Base-by-base conservation (phyloP, 2,329 filamentous ascomycete species). In the Exophiala viscosa region DNA sequence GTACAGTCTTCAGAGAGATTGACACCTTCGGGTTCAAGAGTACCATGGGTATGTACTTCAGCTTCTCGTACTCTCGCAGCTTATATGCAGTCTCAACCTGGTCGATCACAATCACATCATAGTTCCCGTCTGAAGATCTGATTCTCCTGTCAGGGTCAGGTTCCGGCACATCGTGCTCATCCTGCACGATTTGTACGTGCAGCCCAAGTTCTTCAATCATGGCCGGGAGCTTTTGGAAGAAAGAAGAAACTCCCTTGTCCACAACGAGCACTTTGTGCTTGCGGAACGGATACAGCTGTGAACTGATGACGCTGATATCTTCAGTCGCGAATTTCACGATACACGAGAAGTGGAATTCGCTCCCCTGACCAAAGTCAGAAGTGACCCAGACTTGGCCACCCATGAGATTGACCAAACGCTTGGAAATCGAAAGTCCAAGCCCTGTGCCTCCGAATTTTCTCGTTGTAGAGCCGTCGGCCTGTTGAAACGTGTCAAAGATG, bases 401-500 rank as follows among this genome's bases (percentile, higher is more conserved):
- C 92, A 97, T 97, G 54, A 97, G 80, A 62, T 91, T 96, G 50
- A 97, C 92, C 28, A 97, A 80, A 62, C 91, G 84, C 75, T 95
- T 95, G 23, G 92, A 97, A 66, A 97, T 97, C 13, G 92, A 96
- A 20, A 97, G 74, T 61, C 92, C 92, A 8, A 97, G 81, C 62
- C 92, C 92, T 5, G 93, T 97, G 63, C 92, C 92, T 64, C 92
- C 92, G 69, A 97, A 97, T 68, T 95, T 93, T 63, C 91, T 83
- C 1, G 92, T 97, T 70, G 95, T 97, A 32, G 91, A 96, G 34
- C 92, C 92, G 68, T 97, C 93, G 15, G 93, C 93, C 74, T 97
- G 93, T 70, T 96, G 92, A 83, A 97, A 97, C 0, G 92, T 97
- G 73, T 97, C 93, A 72, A 99, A 97, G 67, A 99, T 97, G 60